Evolutionary conservation across 2,329 filamentous ascomycete species (phyloP), one percentile per base, ranked within the genome.

Genomic region (Chrysosporium keratinophilum): DNA sequence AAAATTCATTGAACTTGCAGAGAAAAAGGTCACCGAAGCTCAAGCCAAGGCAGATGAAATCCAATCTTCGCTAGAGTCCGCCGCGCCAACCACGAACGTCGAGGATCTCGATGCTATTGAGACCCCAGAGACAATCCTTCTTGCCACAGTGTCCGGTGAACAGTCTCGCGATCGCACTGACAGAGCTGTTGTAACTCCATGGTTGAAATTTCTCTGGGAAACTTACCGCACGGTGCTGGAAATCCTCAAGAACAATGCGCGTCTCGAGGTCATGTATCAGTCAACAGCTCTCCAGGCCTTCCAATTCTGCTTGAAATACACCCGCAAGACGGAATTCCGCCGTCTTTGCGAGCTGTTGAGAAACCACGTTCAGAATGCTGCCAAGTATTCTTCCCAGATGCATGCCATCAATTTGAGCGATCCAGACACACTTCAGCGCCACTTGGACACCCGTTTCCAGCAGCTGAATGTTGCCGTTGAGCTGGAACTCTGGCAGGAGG

Each of bases 201-300:
- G 93, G 93, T 82, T 98, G 67, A 98, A 98, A 77, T 98, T 98
- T 69, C 78, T 98, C 59, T 98, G 93, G 93, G 93, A 98, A 78
- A 95, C 93, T 14, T 98, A 98, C 77, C 87, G 93, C 58, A 98
- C 93, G 37, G 93, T 98, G 40, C 81, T 98, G 66, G 93, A 98
- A 66, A 98, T 98, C 66, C 83, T 98, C 67, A 90, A 95, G 77
- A 98, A 98, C 80, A 98, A 98, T 77, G 91, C 93, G 55, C 85
- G 93, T 56, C 82, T 98, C 54, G 93, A 98, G 77, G 83, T 95
- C 55, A 91, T 97, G 77, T 98, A 98, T 75, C 93, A 98, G 81
- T 89, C 85, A 72, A 98, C 93, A 53, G 93, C 93, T 63, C 88
- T 91, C 72, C 93, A 97, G 76, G 93, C 93, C 50, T 98, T 98